These are phyloP conservation scores for Podospora bellae-mahoneyi DNA, from an alignment of 495 filamentous ascomycete species.

Conservation along the genomic window DNA sequence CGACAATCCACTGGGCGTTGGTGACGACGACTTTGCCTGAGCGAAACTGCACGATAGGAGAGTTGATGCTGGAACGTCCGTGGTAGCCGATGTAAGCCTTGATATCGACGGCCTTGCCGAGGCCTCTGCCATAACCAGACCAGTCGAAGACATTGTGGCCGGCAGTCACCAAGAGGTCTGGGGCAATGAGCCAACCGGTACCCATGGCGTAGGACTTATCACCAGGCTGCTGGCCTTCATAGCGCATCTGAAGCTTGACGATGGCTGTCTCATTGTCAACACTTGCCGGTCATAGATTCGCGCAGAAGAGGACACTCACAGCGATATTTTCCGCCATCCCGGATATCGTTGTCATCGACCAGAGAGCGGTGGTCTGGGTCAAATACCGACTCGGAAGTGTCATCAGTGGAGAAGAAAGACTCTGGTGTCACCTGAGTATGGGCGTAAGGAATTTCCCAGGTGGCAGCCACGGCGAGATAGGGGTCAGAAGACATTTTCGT, in stretches of 20 bases:
- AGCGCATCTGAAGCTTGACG: constrained; percentile 39
- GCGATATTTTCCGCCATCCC: constrained; percentile 37
- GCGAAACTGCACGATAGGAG: constrained; percentile 35
- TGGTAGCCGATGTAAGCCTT: constrained; percentile 43
- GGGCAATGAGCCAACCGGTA: constrained; percentile 40
- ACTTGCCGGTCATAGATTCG: background rate
- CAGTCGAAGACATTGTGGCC: constrained; percentile 42
- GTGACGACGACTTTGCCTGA: constrained; percentile 36
- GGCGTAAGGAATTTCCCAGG: background rate
- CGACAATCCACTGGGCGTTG: constrained; percentile 37
- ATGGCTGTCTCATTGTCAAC: constrained; percentile 26
- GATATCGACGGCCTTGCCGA: constrained; percentile 31
- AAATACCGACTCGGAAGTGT: constrained; percentile 23
- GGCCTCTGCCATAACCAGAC: constrained; percentile 23
- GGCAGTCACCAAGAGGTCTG: constrained; percentile 39
- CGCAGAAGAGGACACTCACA: constrained; percentile 20
- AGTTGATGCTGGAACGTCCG: constrained; percentile 28
- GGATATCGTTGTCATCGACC: constrained; percentile 29
- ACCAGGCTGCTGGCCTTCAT: constrained; percentile 28
- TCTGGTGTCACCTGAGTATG: constrained; percentile 8
- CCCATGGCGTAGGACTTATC: constrained; percentile 31
- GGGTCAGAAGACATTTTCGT: background rate
- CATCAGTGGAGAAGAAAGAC: constrained; percentile 12
- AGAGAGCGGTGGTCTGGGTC: constrained; percentile 29
- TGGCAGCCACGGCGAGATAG: constrained; percentile 2